Percentiles rank a stretch among this genome's conserved stretches.
phyloP scores from a whole-genome alignment of 1,284 basidiomycete genomes.

The Austroboletus novae-zelandiae region DNA sequence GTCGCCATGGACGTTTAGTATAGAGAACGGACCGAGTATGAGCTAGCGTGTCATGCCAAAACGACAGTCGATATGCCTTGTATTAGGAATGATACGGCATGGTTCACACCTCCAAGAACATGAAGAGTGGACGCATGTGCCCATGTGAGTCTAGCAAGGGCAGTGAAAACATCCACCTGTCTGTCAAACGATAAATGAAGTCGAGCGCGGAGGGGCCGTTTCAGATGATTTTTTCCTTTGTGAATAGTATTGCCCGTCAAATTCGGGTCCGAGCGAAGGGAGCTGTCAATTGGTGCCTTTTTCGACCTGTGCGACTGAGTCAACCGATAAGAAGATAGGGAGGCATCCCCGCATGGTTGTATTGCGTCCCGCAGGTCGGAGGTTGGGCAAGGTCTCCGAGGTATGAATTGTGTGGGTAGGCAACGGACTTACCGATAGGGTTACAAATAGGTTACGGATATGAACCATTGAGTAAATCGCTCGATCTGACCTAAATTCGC shows the following conservation, averaged over 20 bases:
- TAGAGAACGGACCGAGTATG: slow-evolving; percentile 14
- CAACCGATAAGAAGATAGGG: slow-evolving; percentile 7
- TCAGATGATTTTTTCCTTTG: no score
- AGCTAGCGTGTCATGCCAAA: slow-evolving; percentile 22
- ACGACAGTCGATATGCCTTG: slow-evolving; percentile 23
- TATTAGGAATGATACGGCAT: slow-evolving; percentile 29
- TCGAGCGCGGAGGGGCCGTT: background rate
- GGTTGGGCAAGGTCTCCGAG: slow-evolving; percentile 1
- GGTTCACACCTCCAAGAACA: slow-evolving; percentile 9
- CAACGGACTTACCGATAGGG: slow-evolving; percentile 9
- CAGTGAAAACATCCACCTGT: background rate
- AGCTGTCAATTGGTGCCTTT: slow-evolving; percentile 17
- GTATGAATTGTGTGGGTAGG: background rate
- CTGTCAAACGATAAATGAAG: slow-evolving; percentile 7
- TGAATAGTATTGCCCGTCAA: background rate
- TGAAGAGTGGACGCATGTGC: background rate
- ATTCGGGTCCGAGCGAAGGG: slow-evolving; percentile 9
- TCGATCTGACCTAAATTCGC: slow-evolving; percentile 5
- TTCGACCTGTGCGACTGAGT: slow-evolving; percentile 8
- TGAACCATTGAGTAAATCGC: slow-evolving; percentile 12
- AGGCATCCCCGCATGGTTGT: slow-evolving; percentile 23
- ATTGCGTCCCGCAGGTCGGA: slow-evolving; percentile 14
- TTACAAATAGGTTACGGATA: slow-evolving; percentile 6
- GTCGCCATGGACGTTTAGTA: slow-evolving; percentile 4
- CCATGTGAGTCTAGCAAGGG: slow-evolving; percentile 5